Evolutionary conservation across 106 monocot species (phyloP), one percentile per base, ranked within the genome.

Genomic region (Dendrobium catenatum): DNA sequence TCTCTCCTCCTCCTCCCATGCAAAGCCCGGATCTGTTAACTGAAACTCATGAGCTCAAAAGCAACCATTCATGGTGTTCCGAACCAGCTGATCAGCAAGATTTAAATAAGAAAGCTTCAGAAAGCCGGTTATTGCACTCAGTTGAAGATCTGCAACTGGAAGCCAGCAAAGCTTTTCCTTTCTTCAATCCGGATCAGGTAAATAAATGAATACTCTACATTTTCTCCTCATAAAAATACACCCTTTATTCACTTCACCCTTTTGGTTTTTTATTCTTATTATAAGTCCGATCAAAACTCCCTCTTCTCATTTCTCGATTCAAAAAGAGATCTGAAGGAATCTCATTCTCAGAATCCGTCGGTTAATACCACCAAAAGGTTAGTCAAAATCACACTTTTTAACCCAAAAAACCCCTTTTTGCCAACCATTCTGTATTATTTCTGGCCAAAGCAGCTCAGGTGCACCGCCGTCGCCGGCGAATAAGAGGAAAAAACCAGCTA

Each of bases 81-180:
- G 40, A 80, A 72, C 70, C 40, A 80, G 47, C 80, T n/a, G 22
- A 24, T 51, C 51, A 51, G 51, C 51, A 51, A 13, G 51, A 51
- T 42, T 37, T 31, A 15, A 49, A 22, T 26, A 42, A 2, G n/a
- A 29, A 3, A 37, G 61, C 22, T 77, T 77, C 31, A 16, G 74
- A 55, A 40, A 77, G 75, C 51, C 51, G 51, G 51, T 51, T 51
- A 80, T 90, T 88, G 85, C 87, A 87, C 83, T 84, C 68, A 74
- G 75, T 76, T 85, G 85, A 75, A 75, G 90, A 85, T 83, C 78
- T 83, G 42, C 0, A 78, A 22, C 22, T 15, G 46, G 61, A 74
- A 67, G 27, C 78, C 55, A 55, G 31, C 17, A 41, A 48, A 42
- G 59, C 54, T 55, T 26, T 47, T 77, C 43, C 51, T 19, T 68